Conservation (phyloP, 164 flowering plant species). For the Aristolochia fimbriata region DNA sequence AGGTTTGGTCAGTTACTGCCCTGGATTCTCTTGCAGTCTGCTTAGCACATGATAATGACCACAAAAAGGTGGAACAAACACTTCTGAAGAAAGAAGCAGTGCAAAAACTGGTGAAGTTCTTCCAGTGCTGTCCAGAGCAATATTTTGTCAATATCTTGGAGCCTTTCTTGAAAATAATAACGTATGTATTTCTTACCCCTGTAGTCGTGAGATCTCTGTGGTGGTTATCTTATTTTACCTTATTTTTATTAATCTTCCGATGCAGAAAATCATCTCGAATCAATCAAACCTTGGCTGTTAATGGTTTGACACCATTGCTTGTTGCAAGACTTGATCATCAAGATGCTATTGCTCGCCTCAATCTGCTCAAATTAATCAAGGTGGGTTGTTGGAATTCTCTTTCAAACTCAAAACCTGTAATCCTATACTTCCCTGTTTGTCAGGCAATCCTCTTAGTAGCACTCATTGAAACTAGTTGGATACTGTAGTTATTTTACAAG, state of each 20-base stretch:
- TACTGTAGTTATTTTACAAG: too few relatives aligned
- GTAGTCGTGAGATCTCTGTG: too few relatives aligned
- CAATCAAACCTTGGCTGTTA: conserved; percentile 87
- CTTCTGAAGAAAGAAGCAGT: conserved; percentile 88
- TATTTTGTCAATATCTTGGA: conserved; percentile 94
- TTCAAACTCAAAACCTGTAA: neutral
- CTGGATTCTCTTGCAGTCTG: conserved; percentile 60
- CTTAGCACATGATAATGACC: conserved; percentile 92
- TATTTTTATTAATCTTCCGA: conserved; percentile 7
- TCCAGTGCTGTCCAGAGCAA: conserved; percentile 88
- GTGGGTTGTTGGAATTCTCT: conserved; percentile 18
- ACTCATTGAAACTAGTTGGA: too few relatives aligned
- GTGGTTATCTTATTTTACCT: neutral
- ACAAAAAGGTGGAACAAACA: conserved; percentile 86
- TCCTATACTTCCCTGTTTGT: neutral
- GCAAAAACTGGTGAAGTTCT: conserved; percentile 90
- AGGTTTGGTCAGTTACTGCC: conserved; percentile 81
- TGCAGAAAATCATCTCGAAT: conserved; percentile 96
- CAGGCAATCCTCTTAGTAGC: too few relatives aligned
- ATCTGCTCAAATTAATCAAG: conserved; percentile 86
- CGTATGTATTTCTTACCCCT: conserved; percentile 38
- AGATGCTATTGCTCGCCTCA: conserved; percentile 97
- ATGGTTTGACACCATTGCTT: conserved; percentile 91
- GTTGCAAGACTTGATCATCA: conserved; percentile 85
- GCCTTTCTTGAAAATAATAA: conserved; percentile 93